phyloP scores from a whole-genome alignment of 2,329 filamentous ascomycete species.

The Nigrospora oryzae region DNA sequence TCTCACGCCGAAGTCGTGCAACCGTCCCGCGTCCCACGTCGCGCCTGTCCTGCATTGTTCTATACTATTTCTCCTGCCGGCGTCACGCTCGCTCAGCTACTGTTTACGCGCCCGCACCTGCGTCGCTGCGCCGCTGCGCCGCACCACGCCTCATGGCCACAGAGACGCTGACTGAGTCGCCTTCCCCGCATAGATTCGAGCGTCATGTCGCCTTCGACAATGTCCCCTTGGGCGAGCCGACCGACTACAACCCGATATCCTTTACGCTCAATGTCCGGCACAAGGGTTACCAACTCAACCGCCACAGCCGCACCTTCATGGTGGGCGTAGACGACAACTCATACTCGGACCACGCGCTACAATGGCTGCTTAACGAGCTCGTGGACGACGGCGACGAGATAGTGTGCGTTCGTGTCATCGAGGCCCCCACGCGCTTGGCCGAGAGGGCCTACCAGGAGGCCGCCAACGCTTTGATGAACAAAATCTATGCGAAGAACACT shows the following conservation, averaged over 20 bases:
- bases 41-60: too few species aligned
- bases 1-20: too few species aligned
- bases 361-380: conserved; percentile 86
- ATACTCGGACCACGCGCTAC: conserved; percentile 85
- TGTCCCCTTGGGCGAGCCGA: conserved; percentile 44
- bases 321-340: conserved; percentile 86
- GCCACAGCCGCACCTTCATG: conserved; percentile 79
- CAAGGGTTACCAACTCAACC: conserved; percentile 72
- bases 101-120: neutral
- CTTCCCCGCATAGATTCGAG: conserved; percentile 40
- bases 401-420: conserved; percentile 80
- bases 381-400: conserved; percentile 92
- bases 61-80: too few species aligned
- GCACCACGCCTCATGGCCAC: conserved; percentile 17
- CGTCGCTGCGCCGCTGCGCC: too few species aligned
- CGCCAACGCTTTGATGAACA: conserved; percentile 64
- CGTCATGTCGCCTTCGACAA: conserved; percentile 55
- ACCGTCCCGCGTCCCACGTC: too few species aligned
- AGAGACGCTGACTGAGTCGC: conserved; percentile 21
- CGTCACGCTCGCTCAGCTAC: too few species aligned
- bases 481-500: conserved; percentile 70
- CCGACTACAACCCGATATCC: conserved; percentile 53
- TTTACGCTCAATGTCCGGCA: conserved; percentile 82
- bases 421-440: conserved; percentile 65
- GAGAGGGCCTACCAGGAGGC: conserved; percentile 68